phyloP scores from a whole-genome alignment of 306 rosid species.

The Glycine latifolia region DNA sequence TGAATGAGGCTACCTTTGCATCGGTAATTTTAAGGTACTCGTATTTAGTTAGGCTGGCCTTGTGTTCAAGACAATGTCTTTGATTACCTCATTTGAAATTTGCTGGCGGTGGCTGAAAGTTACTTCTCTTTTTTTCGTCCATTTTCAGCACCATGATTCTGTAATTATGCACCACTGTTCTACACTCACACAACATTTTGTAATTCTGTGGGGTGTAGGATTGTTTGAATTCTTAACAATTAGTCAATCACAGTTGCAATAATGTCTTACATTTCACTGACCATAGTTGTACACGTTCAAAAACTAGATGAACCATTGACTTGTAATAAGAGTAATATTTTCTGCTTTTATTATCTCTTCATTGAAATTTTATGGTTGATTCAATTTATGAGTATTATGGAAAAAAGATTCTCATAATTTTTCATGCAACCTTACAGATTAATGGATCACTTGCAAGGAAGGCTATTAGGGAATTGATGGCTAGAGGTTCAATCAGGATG shows the following conservation, averaged over 20 bases:
- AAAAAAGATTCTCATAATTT: background rate
- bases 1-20: background rate
- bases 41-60: background rate
- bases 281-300: background rate
- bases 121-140: background rate
- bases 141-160: background rate
- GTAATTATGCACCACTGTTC: background rate
- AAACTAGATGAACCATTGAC: background rate
- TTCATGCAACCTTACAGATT: constrained; percentile 51
- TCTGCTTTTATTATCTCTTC: background rate
- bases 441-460: constrained; percentile 82
- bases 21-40: background rate
- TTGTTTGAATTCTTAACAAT: background rate
- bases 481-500: constrained; percentile 73
- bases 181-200: background rate
- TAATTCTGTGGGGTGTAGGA: background rate
- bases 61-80: background rate
- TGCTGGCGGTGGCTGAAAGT: background rate
- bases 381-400: background rate
- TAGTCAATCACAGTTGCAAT: background rate
- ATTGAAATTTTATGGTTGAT: background rate
- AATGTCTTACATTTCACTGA: background rate
- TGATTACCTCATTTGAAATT: background rate
- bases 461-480: constrained; percentile 77
- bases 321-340: background rate